These are phyloP conservation scores for Corylus avellana DNA, from an alignment of 306 rosid genomes.

Conservation along the genomic window DNA sequence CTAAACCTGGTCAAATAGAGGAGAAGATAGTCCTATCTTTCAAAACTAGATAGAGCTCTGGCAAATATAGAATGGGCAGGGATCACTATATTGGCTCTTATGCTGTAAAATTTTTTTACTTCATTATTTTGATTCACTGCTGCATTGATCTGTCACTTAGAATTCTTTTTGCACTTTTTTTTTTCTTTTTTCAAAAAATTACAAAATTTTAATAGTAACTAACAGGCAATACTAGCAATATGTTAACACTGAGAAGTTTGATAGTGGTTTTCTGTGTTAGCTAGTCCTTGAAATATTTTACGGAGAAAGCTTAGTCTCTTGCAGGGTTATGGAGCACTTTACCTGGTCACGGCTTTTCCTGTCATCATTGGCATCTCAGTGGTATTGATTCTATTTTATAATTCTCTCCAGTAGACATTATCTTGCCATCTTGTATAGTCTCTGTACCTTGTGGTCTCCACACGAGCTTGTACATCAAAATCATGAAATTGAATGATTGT, in stretches of 20 bases:
- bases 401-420: constrained; percentile 76
- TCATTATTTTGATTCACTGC: background rate
- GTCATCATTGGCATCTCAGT: constrained; percentile 91
- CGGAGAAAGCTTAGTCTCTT: constrained; percentile 35
- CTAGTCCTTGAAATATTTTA: constrained; percentile 27
- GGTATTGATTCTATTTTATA: constrained; percentile 80
- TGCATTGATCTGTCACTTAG: background rate
- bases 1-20: background rate
- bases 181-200: background rate
- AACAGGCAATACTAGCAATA: background rate
- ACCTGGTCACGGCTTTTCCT: constrained; percentile 87
- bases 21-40: background rate
- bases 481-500: constrained; percentile 16
- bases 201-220: background rate
- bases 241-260: background rate
- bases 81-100: background rate
- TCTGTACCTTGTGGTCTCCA: constrained; percentile 17
- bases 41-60: background rate
- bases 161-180: background rate
- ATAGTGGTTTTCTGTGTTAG: constrained; percentile 1
- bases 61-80: background rate
- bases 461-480: constrained; percentile 26
- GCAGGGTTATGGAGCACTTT: constrained; percentile 98
- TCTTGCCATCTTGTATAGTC: constrained; percentile 28
- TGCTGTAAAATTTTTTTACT: background rate